These are phyloP conservation scores for Termitomyces sp. DNA, from an alignment of 768 basidiomycete genomes.

Conservation along the genomic window DNA sequence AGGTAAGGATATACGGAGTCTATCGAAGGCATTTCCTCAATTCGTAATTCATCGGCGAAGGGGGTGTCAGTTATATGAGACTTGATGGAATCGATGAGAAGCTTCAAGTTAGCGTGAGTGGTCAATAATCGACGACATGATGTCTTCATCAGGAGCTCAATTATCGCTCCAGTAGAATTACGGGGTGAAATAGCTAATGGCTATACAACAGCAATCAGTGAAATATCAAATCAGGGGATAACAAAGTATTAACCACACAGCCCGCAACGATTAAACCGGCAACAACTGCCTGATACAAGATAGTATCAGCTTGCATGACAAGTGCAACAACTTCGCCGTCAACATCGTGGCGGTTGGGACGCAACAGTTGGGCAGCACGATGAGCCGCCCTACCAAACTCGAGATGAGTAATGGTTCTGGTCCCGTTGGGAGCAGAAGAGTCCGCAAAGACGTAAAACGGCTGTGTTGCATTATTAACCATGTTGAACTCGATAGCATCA, in stretches of 20 bases:
- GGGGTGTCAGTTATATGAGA: constrained; percentile 17
- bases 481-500: constrained; percentile 13
- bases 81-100: constrained; percentile 27
- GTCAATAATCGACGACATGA: constrained; percentile 36
- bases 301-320: constrained; percentile 28
- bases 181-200: constrained; percentile 39
- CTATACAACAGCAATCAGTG: constrained; percentile 16
- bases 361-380: constrained; percentile 37
- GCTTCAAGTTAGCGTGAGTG: constrained; percentile 25
- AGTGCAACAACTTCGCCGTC: constrained; percentile 34
- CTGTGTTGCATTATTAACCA: constrained; percentile 6
- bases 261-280: constrained; percentile 36
- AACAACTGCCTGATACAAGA: constrained; percentile 40
- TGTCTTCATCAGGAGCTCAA: constrained; percentile 33
- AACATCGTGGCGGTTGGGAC: constrained; percentile 28
- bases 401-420: constrained; percentile 31
- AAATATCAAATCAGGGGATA: not conserved
- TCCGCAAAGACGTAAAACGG: constrained; percentile 11
- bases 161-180: constrained; percentile 32
- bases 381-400: constrained; percentile 45
- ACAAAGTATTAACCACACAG: constrained; percentile 25
- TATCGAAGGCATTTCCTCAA: constrained; percentile 29
- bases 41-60: constrained; percentile 19
- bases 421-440: not conserved
- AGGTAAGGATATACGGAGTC: constrained; percentile 16